Conservation (phyloP, 2,329 filamentous ascomycete genomes). For the Penicillium sp. region DNA sequence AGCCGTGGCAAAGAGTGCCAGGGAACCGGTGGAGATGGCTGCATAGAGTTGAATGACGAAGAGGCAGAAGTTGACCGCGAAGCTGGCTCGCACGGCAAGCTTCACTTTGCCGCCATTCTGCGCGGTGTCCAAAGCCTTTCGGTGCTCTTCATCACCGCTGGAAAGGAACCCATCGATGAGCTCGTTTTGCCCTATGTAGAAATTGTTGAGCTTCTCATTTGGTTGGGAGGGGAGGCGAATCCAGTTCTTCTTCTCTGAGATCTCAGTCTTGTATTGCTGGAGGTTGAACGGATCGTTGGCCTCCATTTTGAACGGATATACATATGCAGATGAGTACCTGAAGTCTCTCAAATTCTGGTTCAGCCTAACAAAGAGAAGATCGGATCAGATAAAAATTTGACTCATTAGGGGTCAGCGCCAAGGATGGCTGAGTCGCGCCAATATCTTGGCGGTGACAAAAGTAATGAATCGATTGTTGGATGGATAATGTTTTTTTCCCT, state of each 20-base stretch:
- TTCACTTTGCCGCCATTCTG: constrained; percentile 15
- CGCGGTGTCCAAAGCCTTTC: constrained; percentile 10
- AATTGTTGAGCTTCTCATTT: constrained; percentile 9
- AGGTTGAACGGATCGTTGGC: constrained; percentile 1
- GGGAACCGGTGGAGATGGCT: constrained; percentile 8
- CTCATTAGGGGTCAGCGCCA: constrained; percentile 1
- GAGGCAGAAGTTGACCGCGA: constrained; percentile 15
- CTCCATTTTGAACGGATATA: neutral
- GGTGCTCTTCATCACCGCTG: constrained; percentile 13
- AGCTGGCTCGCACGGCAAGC: constrained; percentile 14
- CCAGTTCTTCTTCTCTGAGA: constrained; percentile 2
- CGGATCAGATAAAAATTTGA: constrained; percentile 4
- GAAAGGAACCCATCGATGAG: constrained; percentile 14
- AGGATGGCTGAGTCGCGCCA: constrained; percentile 5
- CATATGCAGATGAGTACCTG: neutral
- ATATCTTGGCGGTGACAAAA: neutral
- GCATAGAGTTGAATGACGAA: constrained; percentile 17
- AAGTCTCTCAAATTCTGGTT: neutral
- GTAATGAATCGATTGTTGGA: neutral
- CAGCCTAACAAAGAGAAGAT: neutral
- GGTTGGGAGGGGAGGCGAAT: neutral
- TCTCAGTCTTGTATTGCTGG: constrained; percentile 3
- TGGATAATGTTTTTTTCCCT: neutral
- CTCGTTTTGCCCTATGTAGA: constrained; percentile 16
- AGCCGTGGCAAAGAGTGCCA: constrained; percentile 12